Evolutionary conservation across 176 grass and related monocot species (phyloP), one percentile per base, ranked within the genome.

Genomic region (Musa beccarii): DNA sequence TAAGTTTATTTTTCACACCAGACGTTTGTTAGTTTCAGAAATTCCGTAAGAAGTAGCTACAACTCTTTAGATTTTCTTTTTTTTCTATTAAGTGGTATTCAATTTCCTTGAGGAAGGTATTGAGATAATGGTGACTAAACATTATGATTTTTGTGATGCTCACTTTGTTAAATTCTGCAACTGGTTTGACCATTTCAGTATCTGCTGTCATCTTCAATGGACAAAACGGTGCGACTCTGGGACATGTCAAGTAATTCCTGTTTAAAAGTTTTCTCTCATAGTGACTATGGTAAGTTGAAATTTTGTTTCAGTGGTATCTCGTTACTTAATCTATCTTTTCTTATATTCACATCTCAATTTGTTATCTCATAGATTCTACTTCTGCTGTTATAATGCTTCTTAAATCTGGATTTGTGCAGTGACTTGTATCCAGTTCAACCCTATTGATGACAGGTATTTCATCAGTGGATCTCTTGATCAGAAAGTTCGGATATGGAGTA

Each of bases 371-470:
- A 78, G 63, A 51, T 11, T 79, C 51, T 70, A 21, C 56, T 50
- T 79, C 70, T 76, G 51, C 79, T 52, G 50, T 73, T 24, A 82
- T 25, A 19, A 77, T 80, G 69, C 53, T 54, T 81, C 15, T 82
- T 17, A 79, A 68, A 50, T 43, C 54, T 69, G 74, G 13, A 69
- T 54, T 66, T 17, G 63, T 71, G 87, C 86, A 98, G 95, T 99
- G 86, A 99, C 95, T 12, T 99, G 90, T 80, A 94, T 99, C 84
- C 95, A 99, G 73, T 99, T 99, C 86, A 99, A 99, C 66, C 95
- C 95, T 83, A 78, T 91, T 76, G 95, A 99, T 75, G 95, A 99
- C 71, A 94, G 81, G 81, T 99, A 94, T 62, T 99, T 99, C 79
- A 94, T 99, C 73, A 99, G 95, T 68, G 95, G 95, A 66, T 99